phyloP scores from a whole-genome alignment of 768 basidiomycete genomes.

The Crassisporium funariophilum region DNA sequence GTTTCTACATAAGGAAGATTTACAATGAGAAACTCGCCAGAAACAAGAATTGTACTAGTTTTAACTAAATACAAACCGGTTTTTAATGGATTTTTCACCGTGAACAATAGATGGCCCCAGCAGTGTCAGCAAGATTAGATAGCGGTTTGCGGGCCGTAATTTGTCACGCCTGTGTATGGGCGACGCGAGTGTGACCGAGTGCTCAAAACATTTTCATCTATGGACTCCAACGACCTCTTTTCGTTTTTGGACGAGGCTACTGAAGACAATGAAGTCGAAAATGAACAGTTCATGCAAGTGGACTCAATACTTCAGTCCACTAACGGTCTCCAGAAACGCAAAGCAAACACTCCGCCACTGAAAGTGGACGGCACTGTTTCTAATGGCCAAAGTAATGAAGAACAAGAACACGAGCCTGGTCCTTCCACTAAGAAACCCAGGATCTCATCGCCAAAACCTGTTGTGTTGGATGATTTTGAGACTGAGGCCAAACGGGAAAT shows the following conservation, averaged over 20 bases:
- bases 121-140: not conserved
- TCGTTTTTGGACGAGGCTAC: conserved; percentile 61
- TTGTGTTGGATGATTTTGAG: conserved; percentile 92
- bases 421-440: conserved; percentile 59
- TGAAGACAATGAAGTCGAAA: conserved; percentile 35
- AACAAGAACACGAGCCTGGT: conserved; percentile 25
- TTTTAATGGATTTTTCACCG: no score
- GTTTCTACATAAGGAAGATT: no score
- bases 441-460: conserved; percentile 64
- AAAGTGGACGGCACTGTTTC: no score
- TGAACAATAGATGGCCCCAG: not conserved
- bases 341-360: conserved; percentile 35
- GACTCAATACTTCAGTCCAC: conserved; percentile 17
- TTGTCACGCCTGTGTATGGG: not conserved
- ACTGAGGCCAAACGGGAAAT: conserved; percentile 93
- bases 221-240: conserved; percentile 62
- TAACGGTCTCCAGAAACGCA: conserved; percentile 43
- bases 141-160: not conserved
- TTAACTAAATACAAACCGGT: no score
- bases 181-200: conserved; percentile 22
- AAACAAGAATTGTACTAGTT: no score
- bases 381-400: conserved; percentile 10
- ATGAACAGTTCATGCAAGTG: conserved; percentile 31
- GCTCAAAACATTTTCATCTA: conserved; percentile 27
- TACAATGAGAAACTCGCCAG: no score